A percentile compares a stretch with the other conserved stretches of the same genome.
phyloP scores from a whole-genome alignment of 176 grass and related monocot genomes.

The Zea luxurians region DNA sequence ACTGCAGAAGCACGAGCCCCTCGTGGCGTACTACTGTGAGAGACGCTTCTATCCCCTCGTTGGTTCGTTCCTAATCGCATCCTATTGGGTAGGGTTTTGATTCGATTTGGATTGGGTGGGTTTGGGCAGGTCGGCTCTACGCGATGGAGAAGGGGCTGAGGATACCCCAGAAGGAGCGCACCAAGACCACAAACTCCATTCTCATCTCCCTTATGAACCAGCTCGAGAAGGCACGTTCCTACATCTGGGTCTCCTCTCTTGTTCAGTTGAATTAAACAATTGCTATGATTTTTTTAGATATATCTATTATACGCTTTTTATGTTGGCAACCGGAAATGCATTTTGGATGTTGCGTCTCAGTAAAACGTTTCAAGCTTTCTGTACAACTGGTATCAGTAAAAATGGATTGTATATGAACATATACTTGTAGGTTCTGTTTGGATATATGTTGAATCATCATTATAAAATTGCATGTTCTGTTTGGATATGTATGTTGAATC shows the following conservation, averaged over 20 bases:
- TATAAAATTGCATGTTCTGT: background rate
- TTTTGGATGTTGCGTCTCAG: constrained; percentile 12
- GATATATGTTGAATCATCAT: background rate
- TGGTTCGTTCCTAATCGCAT: background rate
- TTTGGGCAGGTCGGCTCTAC: constrained; percentile 69
- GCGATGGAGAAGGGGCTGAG: constrained; percentile 87
- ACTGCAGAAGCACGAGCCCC: constrained; percentile 98
- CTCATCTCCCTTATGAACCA: constrained; percentile 94
- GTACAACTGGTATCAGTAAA: background rate
- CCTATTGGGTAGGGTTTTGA: constrained; percentile 35
- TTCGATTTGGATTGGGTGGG: constrained; percentile 4
- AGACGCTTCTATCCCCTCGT: no score
- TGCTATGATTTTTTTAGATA: constrained; percentile 27
- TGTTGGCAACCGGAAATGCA: background rate
- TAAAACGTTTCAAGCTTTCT: background rate
- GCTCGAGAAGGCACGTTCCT: constrained; percentile 71
- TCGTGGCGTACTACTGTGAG: constrained; percentile 99
- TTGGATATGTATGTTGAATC: background rate
- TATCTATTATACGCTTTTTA: background rate
- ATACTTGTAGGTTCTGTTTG: background rate
- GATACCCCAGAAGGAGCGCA: constrained; percentile 82
- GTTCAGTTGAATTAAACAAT: background rate
- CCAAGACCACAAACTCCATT: constrained; percentile 84
- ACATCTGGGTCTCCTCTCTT: background rate
- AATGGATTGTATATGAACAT: background rate